phyloP scores from a whole-genome alignment of 2,329 filamentous ascomycete species.

The Ceratocystis albifundus region DNA sequence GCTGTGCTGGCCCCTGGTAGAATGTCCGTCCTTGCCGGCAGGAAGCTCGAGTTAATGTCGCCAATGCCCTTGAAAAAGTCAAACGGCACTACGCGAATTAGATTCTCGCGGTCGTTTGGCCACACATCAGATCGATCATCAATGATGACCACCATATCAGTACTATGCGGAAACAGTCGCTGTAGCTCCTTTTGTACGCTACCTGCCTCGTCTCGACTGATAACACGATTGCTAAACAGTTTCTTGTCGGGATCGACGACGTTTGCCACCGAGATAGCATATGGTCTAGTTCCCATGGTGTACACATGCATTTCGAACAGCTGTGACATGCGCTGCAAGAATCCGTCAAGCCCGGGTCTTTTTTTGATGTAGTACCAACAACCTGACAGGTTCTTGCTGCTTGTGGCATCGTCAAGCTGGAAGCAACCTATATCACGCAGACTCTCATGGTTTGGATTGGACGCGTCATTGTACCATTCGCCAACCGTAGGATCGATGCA shows the following conservation, averaged over 20 bases:
- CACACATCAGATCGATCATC: constrained; percentile 95
- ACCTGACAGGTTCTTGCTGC: constrained; percentile 51
- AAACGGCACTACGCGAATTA: constrained; percentile 90
- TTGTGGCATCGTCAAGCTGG: constrained; percentile 76
- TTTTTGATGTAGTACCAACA: constrained; percentile 98
- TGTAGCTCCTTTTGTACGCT: constrained; percentile 86
- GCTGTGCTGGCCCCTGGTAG: constrained; percentile 28
- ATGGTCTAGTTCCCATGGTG: constrained; percentile 97
- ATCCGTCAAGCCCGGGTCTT: constrained; percentile 71
- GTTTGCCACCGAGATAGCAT: constrained; percentile 79
- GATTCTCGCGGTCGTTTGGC: constrained; percentile 77
- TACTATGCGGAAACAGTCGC: constrained; percentile 87
- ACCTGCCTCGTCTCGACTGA: constrained; percentile 94
- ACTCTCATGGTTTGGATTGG: constrained; percentile 81
- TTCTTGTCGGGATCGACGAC: constrained; percentile 85
- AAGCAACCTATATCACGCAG: constrained; percentile 83
- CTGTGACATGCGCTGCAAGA: constrained; percentile 63
- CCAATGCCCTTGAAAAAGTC: constrained; percentile 98
- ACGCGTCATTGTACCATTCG: constrained; percentile 83
- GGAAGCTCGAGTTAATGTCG: constrained; percentile 95
- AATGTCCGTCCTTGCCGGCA: constrained; percentile 62
- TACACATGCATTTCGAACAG: constrained; percentile 96
- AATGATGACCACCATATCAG: constrained; percentile 98
- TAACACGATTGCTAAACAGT: constrained; percentile 85
- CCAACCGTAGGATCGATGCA: constrained; percentile 93